Evolutionary conservation across 78 protist species (phyloP).

Genomic region (Thecamonas trahens): DNA sequence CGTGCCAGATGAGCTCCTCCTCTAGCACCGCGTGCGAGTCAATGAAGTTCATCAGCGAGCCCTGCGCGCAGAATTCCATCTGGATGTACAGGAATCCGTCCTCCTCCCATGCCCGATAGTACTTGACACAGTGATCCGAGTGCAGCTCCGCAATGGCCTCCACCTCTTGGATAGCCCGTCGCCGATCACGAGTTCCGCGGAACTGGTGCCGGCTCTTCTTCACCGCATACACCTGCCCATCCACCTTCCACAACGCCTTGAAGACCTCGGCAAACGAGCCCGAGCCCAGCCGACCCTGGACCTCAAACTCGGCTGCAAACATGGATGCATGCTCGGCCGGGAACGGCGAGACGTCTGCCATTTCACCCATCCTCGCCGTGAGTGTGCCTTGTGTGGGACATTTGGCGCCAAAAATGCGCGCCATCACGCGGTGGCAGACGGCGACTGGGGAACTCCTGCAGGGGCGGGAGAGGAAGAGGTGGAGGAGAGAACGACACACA

Average conservation of each 20-base stretch:
- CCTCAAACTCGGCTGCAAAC: conserved; percentile 35
- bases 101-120: conserved; percentile 51
- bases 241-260: conserved; percentile 9
- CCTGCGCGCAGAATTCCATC: conserved; percentile 55
- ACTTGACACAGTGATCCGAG: conserved; percentile 40
- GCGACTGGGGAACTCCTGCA: too few relatives aligned
- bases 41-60: conserved; percentile 34
- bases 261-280: conserved; percentile 58
- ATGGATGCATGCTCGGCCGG: too few relatives aligned
- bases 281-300: conserved; percentile 26
- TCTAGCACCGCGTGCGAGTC: neutral
- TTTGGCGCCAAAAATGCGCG: too few relatives aligned
- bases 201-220: conserved; percentile 40
- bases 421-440: too few relatives aligned
- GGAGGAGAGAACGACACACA: too few relatives aligned
- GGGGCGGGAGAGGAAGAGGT: too few relatives aligned
- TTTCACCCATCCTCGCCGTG: too few relatives aligned
- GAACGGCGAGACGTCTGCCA: too few relatives aligned
- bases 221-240: conserved; percentile 42
- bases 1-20: conserved; percentile 51
- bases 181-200: conserved; percentile 38
- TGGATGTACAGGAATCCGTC: conserved; percentile 50
- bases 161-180: conserved; percentile 30
- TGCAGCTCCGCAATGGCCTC: conserved; percentile 21
- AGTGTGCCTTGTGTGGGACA: too few relatives aligned